phyloP scores from a whole-genome alignment of 2,329 filamentous ascomycete species.

The Neoarthrinium moseri region DNA sequence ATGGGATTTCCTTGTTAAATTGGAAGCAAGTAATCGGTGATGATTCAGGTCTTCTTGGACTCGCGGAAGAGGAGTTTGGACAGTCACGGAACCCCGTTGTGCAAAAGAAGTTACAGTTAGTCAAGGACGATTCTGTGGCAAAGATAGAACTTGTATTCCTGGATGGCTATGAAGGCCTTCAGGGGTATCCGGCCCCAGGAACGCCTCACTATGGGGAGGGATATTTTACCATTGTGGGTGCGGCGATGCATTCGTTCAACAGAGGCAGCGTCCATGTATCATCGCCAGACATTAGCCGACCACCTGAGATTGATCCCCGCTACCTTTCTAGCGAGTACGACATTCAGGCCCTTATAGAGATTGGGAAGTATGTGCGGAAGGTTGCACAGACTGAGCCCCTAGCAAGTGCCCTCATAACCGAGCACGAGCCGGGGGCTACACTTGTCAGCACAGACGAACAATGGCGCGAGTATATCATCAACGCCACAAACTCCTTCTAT shows the following conservation, averaged over 20 bases:
- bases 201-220: slow-evolving; percentile 25
- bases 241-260: slow-evolving; percentile 31
- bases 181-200: slow-evolving; percentile 28
- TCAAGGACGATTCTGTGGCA: slow-evolving; percentile 34
- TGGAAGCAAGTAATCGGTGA: slow-evolving; percentile 36
- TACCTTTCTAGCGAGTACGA: slow-evolving; percentile 30
- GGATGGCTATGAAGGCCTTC: slow-evolving; percentile 41
- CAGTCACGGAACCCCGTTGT: slow-evolving; percentile 29
- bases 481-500: slow-evolving; percentile 18
- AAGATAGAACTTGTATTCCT: slow-evolving; percentile 43
- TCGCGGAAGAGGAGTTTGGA: slow-evolving; percentile 30
- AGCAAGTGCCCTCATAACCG: background rate
- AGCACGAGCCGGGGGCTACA: slow-evolving; percentile 4
- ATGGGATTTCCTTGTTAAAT: slow-evolving; percentile 38
- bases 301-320: slow-evolving; percentile 37
- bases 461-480: slow-evolving; percentile 3
- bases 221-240: slow-evolving; percentile 26
- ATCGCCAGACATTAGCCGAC: slow-evolving; percentile 31
- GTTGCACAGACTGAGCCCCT: slow-evolving; percentile 4
- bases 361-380: slow-evolving; percentile 16
- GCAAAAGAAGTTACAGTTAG: slow-evolving; percentile 37
- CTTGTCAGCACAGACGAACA: slow-evolving; percentile 6
- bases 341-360: slow-evolving; percentile 25
- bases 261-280: slow-evolving; percentile 38
- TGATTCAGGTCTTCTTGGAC: slow-evolving; percentile 23